phyloP scores from a whole-genome alignment of 108 stramenopile genomes.

The Pseudonitzschia pungens region DNA sequence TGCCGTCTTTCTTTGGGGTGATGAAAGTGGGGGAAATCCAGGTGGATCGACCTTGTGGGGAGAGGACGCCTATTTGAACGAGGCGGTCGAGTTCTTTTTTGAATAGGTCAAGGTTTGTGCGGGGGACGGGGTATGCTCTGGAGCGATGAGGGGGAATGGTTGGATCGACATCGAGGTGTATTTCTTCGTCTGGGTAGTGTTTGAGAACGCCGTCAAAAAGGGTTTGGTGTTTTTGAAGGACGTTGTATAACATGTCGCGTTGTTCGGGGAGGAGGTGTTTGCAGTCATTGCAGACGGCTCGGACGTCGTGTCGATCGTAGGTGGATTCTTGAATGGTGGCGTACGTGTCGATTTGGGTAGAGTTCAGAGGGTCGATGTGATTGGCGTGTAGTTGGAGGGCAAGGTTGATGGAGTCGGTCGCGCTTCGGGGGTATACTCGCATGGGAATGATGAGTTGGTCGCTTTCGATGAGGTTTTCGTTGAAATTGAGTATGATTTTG shows the following conservation, averaged over 20 bases:
- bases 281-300: neutral
- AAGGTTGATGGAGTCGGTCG: neutral
- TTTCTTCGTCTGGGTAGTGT: neutral
- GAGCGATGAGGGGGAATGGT: neutral
- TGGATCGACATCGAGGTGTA: neutral
- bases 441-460: neutral
- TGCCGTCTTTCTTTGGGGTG: conserved; percentile 38
- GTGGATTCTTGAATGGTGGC: neutral
- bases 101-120: neutral
- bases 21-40: conserved; percentile 39
- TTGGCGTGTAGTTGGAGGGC: neutral
- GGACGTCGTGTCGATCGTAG: neutral
- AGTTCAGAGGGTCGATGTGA: neutral
- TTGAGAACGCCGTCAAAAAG: neutral
- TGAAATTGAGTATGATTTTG: neutral
- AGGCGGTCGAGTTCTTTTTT: conserved; percentile 37
- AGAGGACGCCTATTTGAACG: conserved; percentile 24
- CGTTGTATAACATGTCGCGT: neutral
- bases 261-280: neutral
- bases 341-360: too few relatives aligned
- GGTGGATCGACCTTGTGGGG: neutral
- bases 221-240: neutral
- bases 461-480: neutral
- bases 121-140: neutral
- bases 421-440: neutral